phyloP scores from a whole-genome alignment of 352 stramenopile genomes.

The Stephanocyclus meneghinianus region DNA sequence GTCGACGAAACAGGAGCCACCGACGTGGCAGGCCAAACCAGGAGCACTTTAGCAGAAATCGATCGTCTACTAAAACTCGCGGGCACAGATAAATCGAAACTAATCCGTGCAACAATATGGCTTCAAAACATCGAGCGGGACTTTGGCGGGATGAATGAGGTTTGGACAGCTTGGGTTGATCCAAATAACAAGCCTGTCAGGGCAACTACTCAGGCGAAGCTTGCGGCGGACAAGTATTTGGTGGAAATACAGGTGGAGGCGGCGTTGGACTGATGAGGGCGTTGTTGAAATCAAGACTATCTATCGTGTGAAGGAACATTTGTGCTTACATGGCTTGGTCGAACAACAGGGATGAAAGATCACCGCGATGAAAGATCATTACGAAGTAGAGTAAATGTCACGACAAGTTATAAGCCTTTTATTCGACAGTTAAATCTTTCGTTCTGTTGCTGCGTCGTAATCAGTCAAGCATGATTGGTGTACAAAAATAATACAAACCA shows the following conservation, averaged over 20 bases:
- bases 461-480: too few species aligned
- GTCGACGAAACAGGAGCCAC: constrained; percentile 46
- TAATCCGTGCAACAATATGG: constrained; percentile 78
- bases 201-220: constrained; percentile 64
- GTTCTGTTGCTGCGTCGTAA: too few species aligned
- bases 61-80: constrained; percentile 67
- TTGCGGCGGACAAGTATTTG: constrained; percentile 64
- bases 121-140: constrained; percentile 76
- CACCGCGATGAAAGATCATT: too few species aligned
- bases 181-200: constrained; percentile 75
- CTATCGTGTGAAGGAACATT: too few species aligned
- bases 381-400: too few species aligned
- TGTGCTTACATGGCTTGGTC: too few species aligned
- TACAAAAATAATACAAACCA: too few species aligned
- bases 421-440: too few species aligned
- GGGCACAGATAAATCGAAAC: constrained; percentile 72
- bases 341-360: too few species aligned
- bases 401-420: too few species aligned
- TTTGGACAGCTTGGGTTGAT: constrained; percentile 76
- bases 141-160: constrained; percentile 76
- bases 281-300: neutral
- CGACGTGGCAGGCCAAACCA: constrained; percentile 63
- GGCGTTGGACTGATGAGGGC: constrained; percentile 29
- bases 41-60: constrained; percentile 68
- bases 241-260: constrained; percentile 81